Evolutionary conservation across 163 green algal genomes (phyloP).

Genomic region (Coccomyxa subellipsoidea): DNA sequence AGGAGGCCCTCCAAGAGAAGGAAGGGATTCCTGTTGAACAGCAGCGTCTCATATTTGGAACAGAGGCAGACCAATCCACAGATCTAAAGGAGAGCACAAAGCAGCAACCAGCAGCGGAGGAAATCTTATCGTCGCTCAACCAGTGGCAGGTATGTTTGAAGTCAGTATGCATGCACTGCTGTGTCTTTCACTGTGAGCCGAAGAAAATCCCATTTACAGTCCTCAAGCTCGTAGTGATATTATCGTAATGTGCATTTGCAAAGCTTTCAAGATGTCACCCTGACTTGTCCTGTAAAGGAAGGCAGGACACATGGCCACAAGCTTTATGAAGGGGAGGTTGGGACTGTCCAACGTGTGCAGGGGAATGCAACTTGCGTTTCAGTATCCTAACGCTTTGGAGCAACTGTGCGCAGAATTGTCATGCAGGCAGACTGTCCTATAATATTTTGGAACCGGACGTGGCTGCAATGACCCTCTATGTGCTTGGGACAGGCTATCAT

Average conservation of each 20-base stretch:
- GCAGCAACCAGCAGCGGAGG: neutral
- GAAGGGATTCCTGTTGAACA: neutral
- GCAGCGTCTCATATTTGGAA: constrained; percentile 2
- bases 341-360: neutral
- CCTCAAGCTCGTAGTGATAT: neutral
- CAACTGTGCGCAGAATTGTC: no score
- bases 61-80: neutral
- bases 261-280: neutral
- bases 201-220: no score
- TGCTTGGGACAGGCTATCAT: constrained; percentile 2
- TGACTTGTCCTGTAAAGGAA: neutral
- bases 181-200: neutral
- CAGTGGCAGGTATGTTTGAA: neutral
- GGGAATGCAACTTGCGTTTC: no score
- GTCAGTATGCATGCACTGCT: neutral
- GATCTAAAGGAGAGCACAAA: neutral
- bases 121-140: constrained; percentile 1
- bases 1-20: neutral
- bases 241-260: neutral
- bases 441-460: no score
- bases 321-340: neutral
- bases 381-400: no score
- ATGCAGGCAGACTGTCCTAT: no score
- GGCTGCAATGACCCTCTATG: neutral
- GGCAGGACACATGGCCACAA: neutral